Evolutionary conservation across 768 basidiomycete genomes (phyloP).

Genomic region (Holtermannia corniformis): DNA sequence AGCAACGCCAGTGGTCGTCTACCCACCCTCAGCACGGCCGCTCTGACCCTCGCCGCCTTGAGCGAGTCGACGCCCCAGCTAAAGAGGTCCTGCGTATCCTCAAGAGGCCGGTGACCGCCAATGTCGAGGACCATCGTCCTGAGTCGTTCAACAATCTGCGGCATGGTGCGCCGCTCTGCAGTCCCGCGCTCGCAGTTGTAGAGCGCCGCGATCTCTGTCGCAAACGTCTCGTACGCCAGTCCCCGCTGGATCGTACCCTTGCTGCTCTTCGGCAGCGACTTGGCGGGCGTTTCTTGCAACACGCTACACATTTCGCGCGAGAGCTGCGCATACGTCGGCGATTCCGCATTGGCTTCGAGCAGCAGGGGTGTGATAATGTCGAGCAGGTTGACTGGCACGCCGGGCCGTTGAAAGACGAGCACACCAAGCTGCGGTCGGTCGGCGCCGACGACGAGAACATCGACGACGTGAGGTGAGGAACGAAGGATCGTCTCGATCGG

Average conservation of each 20-base stretch:
- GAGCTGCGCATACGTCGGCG: conserved; percentile 36
- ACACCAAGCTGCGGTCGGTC: conserved; percentile 47
- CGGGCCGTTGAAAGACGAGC: conserved; percentile 44
- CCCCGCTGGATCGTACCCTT: conserved; percentile 41
- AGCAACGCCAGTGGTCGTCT: not conserved
- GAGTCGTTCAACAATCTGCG: conserved; percentile 11
- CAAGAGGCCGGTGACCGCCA: conserved; percentile 1
- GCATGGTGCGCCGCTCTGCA: conserved; percentile 3
- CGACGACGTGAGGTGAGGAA: conserved; percentile 44
- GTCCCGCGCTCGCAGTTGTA: conserved; percentile 10
- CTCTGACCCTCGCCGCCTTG: conserved; percentile 32
- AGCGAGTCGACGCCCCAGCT: conserved; percentile 37
- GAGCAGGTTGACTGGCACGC: conserved; percentile 1
- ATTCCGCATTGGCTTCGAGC: conserved; percentile 22
- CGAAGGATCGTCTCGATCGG: conserved; percentile 50
- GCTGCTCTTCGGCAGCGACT: conserved; percentile 33
- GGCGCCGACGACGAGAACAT: conserved; percentile 51
- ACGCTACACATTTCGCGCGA: conserved; percentile 31
- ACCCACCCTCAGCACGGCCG: conserved; percentile 25
- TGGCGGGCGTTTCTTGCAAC: conserved; percentile 3
- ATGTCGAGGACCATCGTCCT: conserved; percentile 4
- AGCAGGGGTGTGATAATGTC: conserved; percentile 3
- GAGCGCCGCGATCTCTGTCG: conserved; percentile 24
- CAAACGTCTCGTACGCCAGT: conserved; percentile 33
- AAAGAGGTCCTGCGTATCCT: conserved; percentile 27